phyloP scores from a whole-genome alignment of 2,329 filamentous ascomycete genomes.

The Fusarium citri region DNA sequence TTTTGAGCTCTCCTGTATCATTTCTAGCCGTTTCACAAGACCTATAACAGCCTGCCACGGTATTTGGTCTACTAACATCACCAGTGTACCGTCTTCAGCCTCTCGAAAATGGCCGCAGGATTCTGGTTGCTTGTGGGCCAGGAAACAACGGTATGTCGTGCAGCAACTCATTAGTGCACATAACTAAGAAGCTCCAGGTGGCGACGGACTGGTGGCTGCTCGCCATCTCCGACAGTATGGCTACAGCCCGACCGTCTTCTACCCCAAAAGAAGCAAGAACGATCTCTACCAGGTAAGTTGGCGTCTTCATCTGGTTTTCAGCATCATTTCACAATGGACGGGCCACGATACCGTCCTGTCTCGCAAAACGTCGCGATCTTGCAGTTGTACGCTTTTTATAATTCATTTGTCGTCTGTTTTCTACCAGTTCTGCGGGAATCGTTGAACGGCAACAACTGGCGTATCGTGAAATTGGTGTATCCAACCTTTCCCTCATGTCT shows the following conservation, averaged over 20 bases:
- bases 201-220: conserved; percentile 93
- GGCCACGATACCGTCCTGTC: not conserved
- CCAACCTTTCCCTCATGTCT: conserved; percentile 10
- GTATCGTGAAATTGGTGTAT: conserved; percentile 7
- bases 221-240: conserved; percentile 93
- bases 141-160: conserved; percentile 72
- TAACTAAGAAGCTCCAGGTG: conserved; percentile 61
- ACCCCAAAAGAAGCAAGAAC: conserved; percentile 90
- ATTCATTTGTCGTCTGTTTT: conserved; percentile 32
- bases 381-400: conserved; percentile 37
- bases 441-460: conserved; percentile 18
- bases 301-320: conserved; percentile 51
- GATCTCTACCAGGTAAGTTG: conserved; percentile 82
- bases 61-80: conserved; percentile 1
- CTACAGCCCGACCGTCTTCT: conserved; percentile 89
- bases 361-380: conserved; percentile 7
- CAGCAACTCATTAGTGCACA: not conserved
- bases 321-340: conserved; percentile 12
- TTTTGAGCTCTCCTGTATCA: not conserved
- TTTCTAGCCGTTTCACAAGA: not conserved
- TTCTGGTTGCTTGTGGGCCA: conserved; percentile 93
- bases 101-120: conserved; percentile 72
- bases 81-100: conserved; percentile 90
- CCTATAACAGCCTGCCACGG: not conserved
- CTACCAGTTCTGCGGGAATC: conserved; percentile 29